These are phyloP conservation scores for Rubroshorea leprosula DNA, from an alignment of 345 rosid species.

Conservation along the genomic window DNA sequence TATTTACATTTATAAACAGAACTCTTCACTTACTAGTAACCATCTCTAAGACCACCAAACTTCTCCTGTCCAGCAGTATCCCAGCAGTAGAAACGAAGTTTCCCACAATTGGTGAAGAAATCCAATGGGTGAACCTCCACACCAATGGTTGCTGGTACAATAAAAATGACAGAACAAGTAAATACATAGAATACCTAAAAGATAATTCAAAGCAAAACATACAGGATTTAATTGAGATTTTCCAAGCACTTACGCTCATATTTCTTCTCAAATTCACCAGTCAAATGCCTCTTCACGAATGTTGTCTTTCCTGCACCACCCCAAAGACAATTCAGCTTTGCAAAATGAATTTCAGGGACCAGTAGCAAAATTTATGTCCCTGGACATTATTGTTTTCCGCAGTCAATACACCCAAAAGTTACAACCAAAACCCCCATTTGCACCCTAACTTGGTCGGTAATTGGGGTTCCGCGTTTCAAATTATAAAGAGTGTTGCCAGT, in stretches of 20 bases:
- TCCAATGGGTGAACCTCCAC: slow-evolving; percentile 96
- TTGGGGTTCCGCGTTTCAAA: no score
- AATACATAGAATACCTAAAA: neutral
- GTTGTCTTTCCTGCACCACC: slow-evolving; percentile 70
- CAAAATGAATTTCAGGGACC: no score
- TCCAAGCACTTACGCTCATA: slow-evolving; percentile 65
- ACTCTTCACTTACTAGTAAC: slow-evolving; percentile 66
- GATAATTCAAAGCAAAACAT: neutral
- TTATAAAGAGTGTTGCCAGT: no score
- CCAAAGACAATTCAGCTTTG: neutral
- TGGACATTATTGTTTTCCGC: no score
- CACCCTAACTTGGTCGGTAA: no score
- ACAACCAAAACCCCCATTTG: no score
- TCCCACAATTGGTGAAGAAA: slow-evolving; percentile 88
- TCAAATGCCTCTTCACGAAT: slow-evolving; percentile 84
- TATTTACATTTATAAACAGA: neutral
- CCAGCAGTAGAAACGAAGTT: slow-evolving; percentile 93
- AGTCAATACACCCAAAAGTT: no score
- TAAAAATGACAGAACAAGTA: neutral
- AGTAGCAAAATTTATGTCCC: no score
- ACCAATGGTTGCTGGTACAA: slow-evolving; percentile 79
- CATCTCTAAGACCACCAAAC: slow-evolving; percentile 94
- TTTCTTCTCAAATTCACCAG: slow-evolving; percentile 96
- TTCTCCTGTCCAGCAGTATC: slow-evolving; percentile 98
- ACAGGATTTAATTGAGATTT: no score